Evolutionary conservation across 2,329 filamentous ascomycete genomes (phyloP).

Genomic region (Stachybotrys chartarum): DNA sequence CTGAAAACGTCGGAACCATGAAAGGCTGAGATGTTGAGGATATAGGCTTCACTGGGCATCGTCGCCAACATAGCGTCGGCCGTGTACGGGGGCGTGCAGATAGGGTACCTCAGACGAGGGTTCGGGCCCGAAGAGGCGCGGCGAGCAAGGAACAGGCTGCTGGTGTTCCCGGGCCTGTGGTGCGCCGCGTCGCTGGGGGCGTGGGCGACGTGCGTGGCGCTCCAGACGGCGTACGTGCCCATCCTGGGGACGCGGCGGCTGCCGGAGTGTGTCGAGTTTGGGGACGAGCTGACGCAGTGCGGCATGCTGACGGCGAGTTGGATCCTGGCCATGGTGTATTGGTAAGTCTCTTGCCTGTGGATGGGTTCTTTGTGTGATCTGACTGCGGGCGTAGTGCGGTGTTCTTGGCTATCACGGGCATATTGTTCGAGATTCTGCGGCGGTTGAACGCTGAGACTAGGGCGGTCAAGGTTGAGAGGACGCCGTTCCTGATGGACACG

Average conservation of each 20-base stretch:
- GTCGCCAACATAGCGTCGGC: not conserved
- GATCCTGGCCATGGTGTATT: conserved; percentile 2
- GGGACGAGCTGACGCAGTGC: conserved; percentile 2
- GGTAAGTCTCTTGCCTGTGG: not conserved
- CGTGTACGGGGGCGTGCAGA: not conserved
- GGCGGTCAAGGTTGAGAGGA: not conserved
- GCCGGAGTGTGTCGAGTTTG: conserved; percentile 1
- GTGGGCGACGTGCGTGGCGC: not conserved
- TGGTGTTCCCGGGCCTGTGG: not conserved
- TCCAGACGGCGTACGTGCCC: conserved; percentile 2
- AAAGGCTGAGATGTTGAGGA: not conserved
- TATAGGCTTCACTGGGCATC: not conserved
- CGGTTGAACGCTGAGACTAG: not conserved
- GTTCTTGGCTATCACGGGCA: not conserved
- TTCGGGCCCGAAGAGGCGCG: not conserved
- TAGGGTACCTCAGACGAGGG: not conserved
- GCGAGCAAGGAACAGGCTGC: not conserved
- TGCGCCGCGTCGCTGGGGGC: not conserved
- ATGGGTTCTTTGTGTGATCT: not conserved
- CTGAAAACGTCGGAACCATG: not conserved
- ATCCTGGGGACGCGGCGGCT: not conserved
- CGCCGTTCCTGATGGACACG: not conserved
- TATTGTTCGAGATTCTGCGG: not conserved
- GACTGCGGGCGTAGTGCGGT: not conserved
- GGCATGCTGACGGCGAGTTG: conserved; percentile 1